Conservation (phyloP, 495 filamentous ascomycete genomes). For the Aspergillus biplanus region DNA sequence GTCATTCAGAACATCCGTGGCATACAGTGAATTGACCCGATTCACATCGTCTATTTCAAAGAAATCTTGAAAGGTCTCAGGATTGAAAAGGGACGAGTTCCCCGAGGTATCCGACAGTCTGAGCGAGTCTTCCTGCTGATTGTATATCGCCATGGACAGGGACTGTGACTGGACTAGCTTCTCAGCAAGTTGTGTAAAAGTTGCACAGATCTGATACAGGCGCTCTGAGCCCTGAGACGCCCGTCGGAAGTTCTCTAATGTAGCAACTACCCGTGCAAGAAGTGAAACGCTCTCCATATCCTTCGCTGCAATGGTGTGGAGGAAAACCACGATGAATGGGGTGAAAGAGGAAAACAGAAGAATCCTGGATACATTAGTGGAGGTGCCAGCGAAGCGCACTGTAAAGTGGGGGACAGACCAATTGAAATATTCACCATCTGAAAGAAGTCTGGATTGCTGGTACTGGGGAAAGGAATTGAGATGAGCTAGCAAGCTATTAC, state of each 20-base stretch:
- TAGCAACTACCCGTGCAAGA: conserved; percentile 1
- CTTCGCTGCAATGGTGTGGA: conserved; percentile 12
- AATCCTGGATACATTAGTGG: conserved; percentile 11
- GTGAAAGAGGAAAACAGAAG: conserved; percentile 16
- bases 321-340: conserved; percentile 18
- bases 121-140: neutral
- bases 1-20: conserved; percentile 11
- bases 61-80: neutral
- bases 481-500: conserved; percentile 10
- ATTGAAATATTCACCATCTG: conserved; percentile 17
- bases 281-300: neutral
- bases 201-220: conserved; percentile 16
- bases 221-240: conserved; percentile 8
- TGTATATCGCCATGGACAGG: neutral
- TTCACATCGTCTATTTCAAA: conserved; percentile 1
- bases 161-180: conserved; percentile 8
- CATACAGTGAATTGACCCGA: conserved; percentile 3
- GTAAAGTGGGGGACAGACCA: conserved; percentile 2
- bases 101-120: neutral
- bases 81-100: neutral
- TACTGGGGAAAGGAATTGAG: conserved; percentile 12
- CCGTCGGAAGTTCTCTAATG: conserved; percentile 9
- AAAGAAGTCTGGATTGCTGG: conserved; percentile 13
- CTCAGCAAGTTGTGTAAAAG: conserved; percentile 14
- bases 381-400: neutral